Conservation (phyloP, 2,329 filamentous ascomycete species). For the Trichoderma sp. region DNA sequence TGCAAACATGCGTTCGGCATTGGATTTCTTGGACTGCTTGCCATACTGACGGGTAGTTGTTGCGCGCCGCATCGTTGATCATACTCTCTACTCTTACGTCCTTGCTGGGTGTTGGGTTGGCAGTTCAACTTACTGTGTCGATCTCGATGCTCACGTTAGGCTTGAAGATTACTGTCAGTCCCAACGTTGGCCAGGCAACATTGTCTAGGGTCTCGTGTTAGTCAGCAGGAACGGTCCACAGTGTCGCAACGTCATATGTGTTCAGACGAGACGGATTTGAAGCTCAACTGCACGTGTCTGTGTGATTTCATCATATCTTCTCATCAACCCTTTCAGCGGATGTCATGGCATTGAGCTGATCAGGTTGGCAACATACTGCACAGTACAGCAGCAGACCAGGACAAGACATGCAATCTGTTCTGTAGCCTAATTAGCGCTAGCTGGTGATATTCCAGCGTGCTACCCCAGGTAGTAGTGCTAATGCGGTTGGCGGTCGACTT, state of each 20-base stretch:
- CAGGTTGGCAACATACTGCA: not conserved
- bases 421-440: not conserved
- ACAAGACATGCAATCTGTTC: not conserved
- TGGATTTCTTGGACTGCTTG: slow-evolving; percentile 46
- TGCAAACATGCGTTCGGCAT: slow-evolving; percentile 47
- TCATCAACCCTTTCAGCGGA: not conserved
- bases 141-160: not conserved
- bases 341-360: not conserved
- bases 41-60: slow-evolving; percentile 49
- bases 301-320: not conserved
- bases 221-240: not conserved
- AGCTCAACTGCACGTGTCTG: not conserved
- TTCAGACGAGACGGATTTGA: not conserved
- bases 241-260: slow-evolving; percentile 9
- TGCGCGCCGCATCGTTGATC: slow-evolving; percentile 44
- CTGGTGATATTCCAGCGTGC: not conserved
- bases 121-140: not conserved
- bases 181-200: slow-evolving; percentile 28
- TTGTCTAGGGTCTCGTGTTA: not conserved
- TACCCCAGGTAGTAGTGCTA: not conserved
- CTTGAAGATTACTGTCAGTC: slow-evolving; percentile 14
- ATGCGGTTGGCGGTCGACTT: not conserved
- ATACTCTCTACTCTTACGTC: not conserved
- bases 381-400: not conserved
- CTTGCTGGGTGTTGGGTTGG: not conserved